Conservation (phyloP, 208 protist species). For the Tritrichomonas musculus region DNA sequence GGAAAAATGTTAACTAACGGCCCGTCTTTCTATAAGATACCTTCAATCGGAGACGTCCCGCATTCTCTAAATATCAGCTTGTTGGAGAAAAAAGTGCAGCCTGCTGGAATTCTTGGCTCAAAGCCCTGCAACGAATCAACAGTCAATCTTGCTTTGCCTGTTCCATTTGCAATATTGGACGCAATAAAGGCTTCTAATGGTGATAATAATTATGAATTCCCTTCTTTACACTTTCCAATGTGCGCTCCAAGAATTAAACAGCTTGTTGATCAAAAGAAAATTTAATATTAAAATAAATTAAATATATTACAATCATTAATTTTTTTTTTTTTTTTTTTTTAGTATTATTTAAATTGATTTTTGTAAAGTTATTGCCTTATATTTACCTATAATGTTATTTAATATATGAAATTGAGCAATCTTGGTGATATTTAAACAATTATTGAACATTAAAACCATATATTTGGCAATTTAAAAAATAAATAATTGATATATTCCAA, state of each 20-base stretch:
- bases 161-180: conserved; percentile 65
- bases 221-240: neutral
- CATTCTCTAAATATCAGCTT: conserved; percentile 33
- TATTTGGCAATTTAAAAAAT: no score
- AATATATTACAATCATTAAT: no score
- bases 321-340: no score
- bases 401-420: no score
- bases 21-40: conserved; percentile 63
- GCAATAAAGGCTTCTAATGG: conserved; percentile 51
- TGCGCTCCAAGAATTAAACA: neutral
- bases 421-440: no score
- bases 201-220: neutral
- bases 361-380: no score
- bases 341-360: no score
- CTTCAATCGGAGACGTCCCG: conserved; percentile 64
- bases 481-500: no score
- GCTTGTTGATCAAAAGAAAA: no score
- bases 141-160: conserved; percentile 59
- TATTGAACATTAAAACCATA: no score
- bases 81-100: conserved; percentile 40
- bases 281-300: no score
- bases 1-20: conserved; percentile 48
- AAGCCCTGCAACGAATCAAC: conserved; percentile 72
- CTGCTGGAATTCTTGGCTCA: conserved; percentile 41
- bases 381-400: no score